phyloP scores from a whole-genome alignment of 176 grass and related monocot species.

The Neostapfia colusana region DNA sequence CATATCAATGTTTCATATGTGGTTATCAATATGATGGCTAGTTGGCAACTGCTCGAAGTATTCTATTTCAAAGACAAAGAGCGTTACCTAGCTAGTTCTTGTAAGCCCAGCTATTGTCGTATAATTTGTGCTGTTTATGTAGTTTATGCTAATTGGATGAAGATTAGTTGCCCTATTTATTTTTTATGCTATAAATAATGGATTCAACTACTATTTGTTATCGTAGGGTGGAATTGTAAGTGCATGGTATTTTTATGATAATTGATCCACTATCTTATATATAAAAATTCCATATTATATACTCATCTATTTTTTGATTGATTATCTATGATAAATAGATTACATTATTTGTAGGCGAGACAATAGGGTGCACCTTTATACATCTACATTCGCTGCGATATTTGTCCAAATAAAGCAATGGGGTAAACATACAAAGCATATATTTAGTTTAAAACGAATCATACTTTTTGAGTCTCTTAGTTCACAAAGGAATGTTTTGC shows the following conservation, averaged over 20 bases:
- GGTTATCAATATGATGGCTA: constrained; percentile 30
- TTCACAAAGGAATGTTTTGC: too few species aligned
- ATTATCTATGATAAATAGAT: neutral
- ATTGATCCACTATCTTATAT: neutral
- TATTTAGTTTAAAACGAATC: too few species aligned
- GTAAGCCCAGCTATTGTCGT: neutral
- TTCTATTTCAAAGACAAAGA: neutral
- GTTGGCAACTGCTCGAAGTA: neutral
- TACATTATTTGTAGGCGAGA: neutral
- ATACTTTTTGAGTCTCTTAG: too few species aligned
- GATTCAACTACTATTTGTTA: neutral
- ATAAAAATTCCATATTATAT: neutral
- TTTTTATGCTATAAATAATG: neutral
- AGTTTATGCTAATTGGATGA: neutral
- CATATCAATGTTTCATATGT: constrained; percentile 6
- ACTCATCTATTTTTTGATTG: neutral
- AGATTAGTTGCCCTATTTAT: too few species aligned
- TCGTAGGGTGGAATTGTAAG: neutral
- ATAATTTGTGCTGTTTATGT: neutral
- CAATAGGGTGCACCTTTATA: neutral
- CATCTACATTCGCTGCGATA: neutral
- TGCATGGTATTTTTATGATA: neutral
- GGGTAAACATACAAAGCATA: constrained; percentile 30
- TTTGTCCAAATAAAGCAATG: neutral
- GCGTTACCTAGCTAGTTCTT: neutral